Conservation (phyloP, 345 rosid species). For the Eucalyptus caleyi region DNA sequence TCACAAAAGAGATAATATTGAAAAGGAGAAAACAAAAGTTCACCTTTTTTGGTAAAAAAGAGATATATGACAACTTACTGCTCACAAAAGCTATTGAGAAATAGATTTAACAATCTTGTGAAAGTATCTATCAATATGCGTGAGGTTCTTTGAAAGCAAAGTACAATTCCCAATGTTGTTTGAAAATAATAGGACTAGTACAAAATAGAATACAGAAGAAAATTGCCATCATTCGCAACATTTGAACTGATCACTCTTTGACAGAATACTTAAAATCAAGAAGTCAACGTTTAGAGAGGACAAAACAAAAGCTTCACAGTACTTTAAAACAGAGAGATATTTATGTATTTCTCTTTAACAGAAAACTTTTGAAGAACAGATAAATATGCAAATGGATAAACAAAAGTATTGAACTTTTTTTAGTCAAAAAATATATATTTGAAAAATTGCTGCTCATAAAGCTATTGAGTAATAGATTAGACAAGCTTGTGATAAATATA, state of each 20-base stretch:
- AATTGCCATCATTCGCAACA: background rate
- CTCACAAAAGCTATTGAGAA: background rate
- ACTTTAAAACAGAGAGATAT: background rate
- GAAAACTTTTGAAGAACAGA: background rate
- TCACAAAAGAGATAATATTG: too few relatives aligned
- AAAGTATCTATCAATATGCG: background rate
- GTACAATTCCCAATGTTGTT: too few relatives aligned
- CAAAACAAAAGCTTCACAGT: background rate
- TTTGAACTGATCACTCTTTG: background rate
- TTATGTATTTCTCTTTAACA: background rate
- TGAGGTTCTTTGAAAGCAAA: too few relatives aligned
- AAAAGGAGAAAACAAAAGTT: background rate
- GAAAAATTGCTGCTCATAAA: too few relatives aligned
- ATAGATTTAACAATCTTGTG: background rate
- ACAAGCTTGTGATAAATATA: too few relatives aligned
- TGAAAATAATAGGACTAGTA: background rate
- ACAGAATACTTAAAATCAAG: background rate
- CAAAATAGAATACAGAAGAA: background rate
- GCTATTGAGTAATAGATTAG: too few relatives aligned
- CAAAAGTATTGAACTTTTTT: background rate
- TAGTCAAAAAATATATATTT: background rate
- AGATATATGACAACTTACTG: background rate
- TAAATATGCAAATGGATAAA: background rate
- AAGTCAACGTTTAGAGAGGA: too few relatives aligned
- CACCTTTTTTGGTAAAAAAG: background rate